Evolutionary conservation across 257 asterid genomes (phyloP).

Genomic region (Henckelia pumila): DNA sequence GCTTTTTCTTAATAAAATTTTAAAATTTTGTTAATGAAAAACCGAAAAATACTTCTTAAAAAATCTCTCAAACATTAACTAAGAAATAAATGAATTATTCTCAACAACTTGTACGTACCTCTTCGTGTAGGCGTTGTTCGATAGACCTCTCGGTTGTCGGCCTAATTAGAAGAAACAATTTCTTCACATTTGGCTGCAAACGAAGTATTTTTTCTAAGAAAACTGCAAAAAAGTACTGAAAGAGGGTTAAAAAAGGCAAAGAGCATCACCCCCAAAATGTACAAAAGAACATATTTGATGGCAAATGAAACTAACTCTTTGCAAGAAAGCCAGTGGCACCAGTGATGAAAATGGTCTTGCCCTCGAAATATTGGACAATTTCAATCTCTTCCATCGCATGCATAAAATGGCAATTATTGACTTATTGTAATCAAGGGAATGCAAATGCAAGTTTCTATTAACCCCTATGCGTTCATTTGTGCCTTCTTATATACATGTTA

Average conservation of each 20-base stretch:
- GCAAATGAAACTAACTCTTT: constrained; percentile 31
- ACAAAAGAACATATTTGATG: not conserved
- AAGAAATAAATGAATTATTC: too few relatives aligned
- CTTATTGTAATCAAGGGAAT: not conserved
- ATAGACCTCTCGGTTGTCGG: constrained; percentile 6
- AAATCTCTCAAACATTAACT: too few relatives aligned
- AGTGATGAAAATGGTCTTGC: constrained; percentile 53
- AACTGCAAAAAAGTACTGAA: constrained; percentile 25
- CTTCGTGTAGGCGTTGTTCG: constrained; percentile 35
- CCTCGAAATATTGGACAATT: constrained; percentile 35
- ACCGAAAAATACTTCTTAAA: too few relatives aligned
- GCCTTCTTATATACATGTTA: not conserved
- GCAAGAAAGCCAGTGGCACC: constrained; percentile 65
- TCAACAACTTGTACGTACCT: constrained; percentile 29
- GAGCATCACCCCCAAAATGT: not conserved
- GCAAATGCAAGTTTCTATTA: not conserved
- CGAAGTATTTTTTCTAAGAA: constrained; percentile 49
- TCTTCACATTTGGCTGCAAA: constrained; percentile 46
- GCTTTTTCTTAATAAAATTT: too few relatives aligned
- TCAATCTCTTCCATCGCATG: constrained; percentile 35
- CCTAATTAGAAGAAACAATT: constrained; percentile 38
- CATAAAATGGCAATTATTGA: not conserved
- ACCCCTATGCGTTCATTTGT: not conserved
- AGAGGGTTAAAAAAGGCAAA: not conserved
- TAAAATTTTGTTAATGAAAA: too few relatives aligned